Evolutionary conservation across 140 eudicot species (phyloP).

Genomic region (Cichorium intybus): DNA sequence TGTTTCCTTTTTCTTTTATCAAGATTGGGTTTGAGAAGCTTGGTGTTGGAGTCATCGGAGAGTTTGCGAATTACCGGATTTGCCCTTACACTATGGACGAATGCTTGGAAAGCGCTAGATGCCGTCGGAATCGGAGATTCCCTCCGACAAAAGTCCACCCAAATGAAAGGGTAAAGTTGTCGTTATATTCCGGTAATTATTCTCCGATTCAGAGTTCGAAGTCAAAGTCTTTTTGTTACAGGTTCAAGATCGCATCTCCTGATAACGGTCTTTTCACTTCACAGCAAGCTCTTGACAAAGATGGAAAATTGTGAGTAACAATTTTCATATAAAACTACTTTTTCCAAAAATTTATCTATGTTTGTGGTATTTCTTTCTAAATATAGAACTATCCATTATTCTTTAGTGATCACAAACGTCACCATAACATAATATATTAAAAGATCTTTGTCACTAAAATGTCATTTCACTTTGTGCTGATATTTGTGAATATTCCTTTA

Average conservation of each 20-base stretch:
- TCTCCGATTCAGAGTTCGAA: background rate
- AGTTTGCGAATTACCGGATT: constrained; percentile 60
- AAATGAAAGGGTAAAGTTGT: constrained; percentile 48
- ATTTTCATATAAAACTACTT: background rate
- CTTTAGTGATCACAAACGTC: too few relatives aligned
- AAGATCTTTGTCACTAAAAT: too few relatives aligned
- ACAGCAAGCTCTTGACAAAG: constrained; percentile 28
- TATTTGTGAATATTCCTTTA: background rate
- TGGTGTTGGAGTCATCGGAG: constrained; percentile 80
- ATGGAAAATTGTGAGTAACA: constrained; percentile 38
- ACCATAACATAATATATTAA: too few relatives aligned
- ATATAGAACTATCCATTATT: too few relatives aligned
- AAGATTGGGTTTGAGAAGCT: constrained; percentile 75
- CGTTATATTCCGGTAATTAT: background rate
- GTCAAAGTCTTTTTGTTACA: constrained; percentile 19
- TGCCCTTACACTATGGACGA: constrained; percentile 74
- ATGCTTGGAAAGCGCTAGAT: constrained; percentile 87
- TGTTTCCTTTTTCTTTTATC: background rate
- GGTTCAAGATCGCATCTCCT: constrained; percentile 39
- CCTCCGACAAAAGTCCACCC: constrained; percentile 43
- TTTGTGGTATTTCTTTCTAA: too few relatives aligned
- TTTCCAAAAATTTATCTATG: background rate
- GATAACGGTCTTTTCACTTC: constrained; percentile 37
- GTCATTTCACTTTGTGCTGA: too few relatives aligned
- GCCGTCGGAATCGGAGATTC: constrained; percentile 63